These are phyloP conservation scores for Coffea humblotiana DNA, from an alignment of 305 asterid genomes.

Conservation along the genomic window DNA sequence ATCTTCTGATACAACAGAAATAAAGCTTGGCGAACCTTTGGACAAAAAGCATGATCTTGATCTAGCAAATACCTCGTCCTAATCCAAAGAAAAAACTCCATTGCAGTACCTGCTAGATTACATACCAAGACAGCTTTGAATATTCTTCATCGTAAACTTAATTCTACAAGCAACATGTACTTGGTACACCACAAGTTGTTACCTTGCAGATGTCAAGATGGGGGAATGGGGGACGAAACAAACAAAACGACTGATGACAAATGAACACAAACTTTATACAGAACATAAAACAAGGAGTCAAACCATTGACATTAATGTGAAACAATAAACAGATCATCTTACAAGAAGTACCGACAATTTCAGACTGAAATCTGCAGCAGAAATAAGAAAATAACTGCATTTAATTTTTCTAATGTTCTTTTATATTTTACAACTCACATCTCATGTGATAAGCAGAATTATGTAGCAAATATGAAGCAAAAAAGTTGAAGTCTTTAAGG, in stretches of 20 bases:
- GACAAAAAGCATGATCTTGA: neutral
- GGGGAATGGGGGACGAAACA: neutral
- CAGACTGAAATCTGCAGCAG: neutral
- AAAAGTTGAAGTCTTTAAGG: too few relatives aligned
- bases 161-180: neutral
- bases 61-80: slow-evolving; percentile 18
- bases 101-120: slow-evolving; percentile 65
- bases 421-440: neutral
- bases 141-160: neutral
- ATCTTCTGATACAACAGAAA: neutral
- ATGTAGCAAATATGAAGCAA: neutral
- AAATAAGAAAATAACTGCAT: neutral
- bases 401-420: neutral
- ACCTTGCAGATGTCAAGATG: neutral
- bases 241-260: too few relatives aligned
- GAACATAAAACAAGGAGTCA: too few relatives aligned
- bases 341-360: neutral
- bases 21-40: neutral
- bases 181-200: neutral
- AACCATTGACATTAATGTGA: neutral
- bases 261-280: too few relatives aligned
- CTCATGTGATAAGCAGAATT: neutral
- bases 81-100: slow-evolving; percentile 66
- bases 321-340: neutral
- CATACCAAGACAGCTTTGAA: neutral